Evolutionary conservation across 1,284 basidiomycete species (phyloP).

Genomic region (Cutaneotrichosporon cavernicola): DNA sequence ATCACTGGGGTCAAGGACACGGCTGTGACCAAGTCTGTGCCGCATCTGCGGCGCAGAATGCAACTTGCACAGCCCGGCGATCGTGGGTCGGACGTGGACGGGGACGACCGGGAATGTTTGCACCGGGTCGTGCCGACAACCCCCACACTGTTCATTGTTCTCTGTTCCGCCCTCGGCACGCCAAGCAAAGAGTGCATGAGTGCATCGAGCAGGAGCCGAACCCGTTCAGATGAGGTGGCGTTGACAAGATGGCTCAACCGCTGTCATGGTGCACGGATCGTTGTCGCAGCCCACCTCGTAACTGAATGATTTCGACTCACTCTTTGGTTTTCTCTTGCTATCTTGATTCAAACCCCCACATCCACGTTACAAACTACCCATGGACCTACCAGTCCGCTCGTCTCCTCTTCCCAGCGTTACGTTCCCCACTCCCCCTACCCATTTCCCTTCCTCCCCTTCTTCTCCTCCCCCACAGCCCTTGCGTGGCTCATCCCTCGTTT

Average conservation of each 20-base stretch:
- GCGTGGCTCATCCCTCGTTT: constrained; percentile 14
- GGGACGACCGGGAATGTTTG: constrained; percentile 3
- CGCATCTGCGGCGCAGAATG: background rate
- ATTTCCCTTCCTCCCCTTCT: background rate
- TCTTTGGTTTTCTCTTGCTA: background rate
- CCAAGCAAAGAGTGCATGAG: background rate
- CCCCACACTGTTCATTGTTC: background rate
- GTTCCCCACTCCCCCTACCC: background rate
- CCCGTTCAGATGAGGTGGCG: background rate
- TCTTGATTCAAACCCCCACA: background rate
- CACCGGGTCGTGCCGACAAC: constrained; percentile 6
- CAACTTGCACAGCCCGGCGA: background rate
- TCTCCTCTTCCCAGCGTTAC: background rate
- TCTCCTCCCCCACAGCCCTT: background rate
- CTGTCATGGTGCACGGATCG: constrained; percentile 2
- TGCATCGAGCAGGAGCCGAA: background rate
- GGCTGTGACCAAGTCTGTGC: constrained; percentile 13
- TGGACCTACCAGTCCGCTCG: background rate
- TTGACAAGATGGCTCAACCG: background rate
- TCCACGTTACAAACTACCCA: background rate
- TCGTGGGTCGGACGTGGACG: constrained; percentile 12
- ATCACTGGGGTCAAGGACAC: background rate
- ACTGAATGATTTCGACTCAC: background rate
- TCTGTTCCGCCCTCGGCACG: background rate
- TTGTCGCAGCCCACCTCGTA: background rate